Conservation (phyloP, 306 rosid genomes). For the Fagus crenata region DNA sequence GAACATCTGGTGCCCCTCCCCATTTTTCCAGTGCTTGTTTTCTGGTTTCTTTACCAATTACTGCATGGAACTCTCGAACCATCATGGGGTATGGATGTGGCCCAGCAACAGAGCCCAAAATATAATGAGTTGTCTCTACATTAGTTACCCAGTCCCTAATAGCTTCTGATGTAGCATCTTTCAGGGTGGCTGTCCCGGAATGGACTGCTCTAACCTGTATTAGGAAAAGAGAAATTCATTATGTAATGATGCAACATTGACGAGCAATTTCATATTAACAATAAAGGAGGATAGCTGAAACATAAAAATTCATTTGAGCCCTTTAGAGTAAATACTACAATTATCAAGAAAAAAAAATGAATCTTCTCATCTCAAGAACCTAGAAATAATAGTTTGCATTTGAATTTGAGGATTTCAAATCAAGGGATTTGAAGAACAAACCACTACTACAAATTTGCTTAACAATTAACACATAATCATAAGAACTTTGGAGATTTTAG, state of each 20-base stretch:
- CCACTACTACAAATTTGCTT: too few species aligned
- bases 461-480: too few species aligned
- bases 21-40: constrained; percentile 90
- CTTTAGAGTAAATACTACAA: background rate
- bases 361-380: background rate
- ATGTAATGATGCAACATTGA: background rate
- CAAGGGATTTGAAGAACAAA: background rate
- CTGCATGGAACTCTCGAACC: constrained; percentile 94
- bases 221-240: constrained; percentile 6
- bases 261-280: background rate
- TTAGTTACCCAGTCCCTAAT: constrained; percentile 99
- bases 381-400: background rate
- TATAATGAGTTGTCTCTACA: constrained; percentile 96
- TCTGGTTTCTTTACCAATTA: constrained; percentile 92
- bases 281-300: background rate
- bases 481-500: too few species aligned
- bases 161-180: constrained; percentile 98
- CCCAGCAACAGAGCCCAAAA: constrained; percentile 97
- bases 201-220: constrained; percentile 83
- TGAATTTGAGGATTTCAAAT: too few species aligned
- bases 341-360: background rate
- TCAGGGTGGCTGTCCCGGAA: constrained; percentile 93
- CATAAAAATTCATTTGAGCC: background rate
- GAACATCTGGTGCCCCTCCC: constrained; percentile 93
- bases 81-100: constrained; percentile 99